Conservation (phyloP, 495 filamentous ascomycete species). For the Achaetomiella virescens region DNA sequence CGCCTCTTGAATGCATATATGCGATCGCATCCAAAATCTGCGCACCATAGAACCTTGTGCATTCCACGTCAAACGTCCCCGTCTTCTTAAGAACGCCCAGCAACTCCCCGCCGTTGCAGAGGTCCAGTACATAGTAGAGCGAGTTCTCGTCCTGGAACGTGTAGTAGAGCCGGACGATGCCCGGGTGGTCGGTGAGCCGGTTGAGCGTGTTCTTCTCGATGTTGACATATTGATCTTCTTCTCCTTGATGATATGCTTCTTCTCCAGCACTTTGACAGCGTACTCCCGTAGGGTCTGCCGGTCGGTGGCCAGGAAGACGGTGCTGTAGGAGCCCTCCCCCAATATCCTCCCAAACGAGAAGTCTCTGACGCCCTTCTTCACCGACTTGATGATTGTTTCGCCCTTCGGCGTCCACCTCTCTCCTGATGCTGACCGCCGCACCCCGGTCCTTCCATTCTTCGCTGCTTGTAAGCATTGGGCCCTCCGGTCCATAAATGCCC, state of each 20-base stretch:
- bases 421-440: slow-evolving; percentile 69
- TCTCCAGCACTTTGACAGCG: slow-evolving; percentile 97
- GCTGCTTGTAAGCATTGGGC: slow-evolving; percentile 60
- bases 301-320: slow-evolving; percentile 90
- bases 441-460: slow-evolving; percentile 96
- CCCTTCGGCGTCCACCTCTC: slow-evolving; percentile 78
- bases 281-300: slow-evolving; percentile 94
- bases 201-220: slow-evolving; percentile 99
- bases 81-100: slow-evolving; percentile 90
- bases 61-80: slow-evolving; percentile 92
- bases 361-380: slow-evolving; percentile 97
- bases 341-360: slow-evolving; percentile 90
- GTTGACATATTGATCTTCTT: slow-evolving; percentile 99
- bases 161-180: slow-evolving; percentile 95
- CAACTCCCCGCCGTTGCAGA: slow-evolving; percentile 88
- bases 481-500: slow-evolving; percentile 55
- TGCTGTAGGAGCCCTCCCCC: slow-evolving; percentile 97
- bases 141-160: slow-evolving; percentile 97
- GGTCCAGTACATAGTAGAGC: slow-evolving; percentile 92
- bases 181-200: slow-evolving; percentile 90
- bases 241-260: slow-evolving; percentile 99
- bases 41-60: slow-evolving; percentile 88
- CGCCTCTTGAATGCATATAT: slow-evolving; percentile 94
- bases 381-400: slow-evolving; percentile 69
- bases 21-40: slow-evolving; percentile 96